These are phyloP conservation scores for Debaryomyces sp. DNA, from an alignment of 1,139 yeast species.

Conservation along the genomic window DNA sequence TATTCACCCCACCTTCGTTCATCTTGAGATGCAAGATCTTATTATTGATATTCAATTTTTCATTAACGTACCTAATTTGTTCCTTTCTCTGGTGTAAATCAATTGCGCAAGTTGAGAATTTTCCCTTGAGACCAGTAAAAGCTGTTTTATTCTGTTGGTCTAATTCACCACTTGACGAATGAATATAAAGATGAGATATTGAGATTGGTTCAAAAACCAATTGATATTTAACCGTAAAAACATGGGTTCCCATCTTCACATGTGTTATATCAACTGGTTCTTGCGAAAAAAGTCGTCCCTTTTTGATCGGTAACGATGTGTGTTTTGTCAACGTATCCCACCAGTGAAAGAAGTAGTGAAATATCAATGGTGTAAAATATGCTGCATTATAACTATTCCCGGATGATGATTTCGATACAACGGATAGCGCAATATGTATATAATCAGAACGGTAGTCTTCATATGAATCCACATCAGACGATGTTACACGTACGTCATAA, in stretches of 20 bases:
- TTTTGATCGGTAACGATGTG: conserved; percentile 73
- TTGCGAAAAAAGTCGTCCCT: conserved; percentile 62
- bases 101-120: conserved; percentile 62
- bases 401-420: conserved; percentile 34
- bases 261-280: conserved; percentile 34
- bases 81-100: conserved; percentile 87
- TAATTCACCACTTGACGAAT: conserved; percentile 48
- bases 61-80: conserved; percentile 58
- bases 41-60: conserved; percentile 58
- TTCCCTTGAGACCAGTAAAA: conserved; percentile 80
- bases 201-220: conserved; percentile 73
- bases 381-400: conserved; percentile 63
- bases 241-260: conserved; percentile 73
- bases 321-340: conserved; percentile 76
- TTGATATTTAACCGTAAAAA: conserved; percentile 80
- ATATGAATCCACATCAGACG: conserved; percentile 68
- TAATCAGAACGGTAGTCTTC: conserved; percentile 76
- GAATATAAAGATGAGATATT: conserved; percentile 71
- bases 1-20: conserved; percentile 76
- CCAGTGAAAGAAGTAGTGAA: conserved; percentile 77
- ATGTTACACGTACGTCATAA: conserved; percentile 45
- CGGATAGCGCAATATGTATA: conserved; percentile 72
- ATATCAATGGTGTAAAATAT: conserved; percentile 72
- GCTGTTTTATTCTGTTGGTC: conserved; percentile 52
- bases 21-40: conserved; percentile 63